These are phyloP conservation scores for Pisolithus albus DNA, from an alignment of 768 basidiomycete genomes.

Conservation along the genomic window DNA sequence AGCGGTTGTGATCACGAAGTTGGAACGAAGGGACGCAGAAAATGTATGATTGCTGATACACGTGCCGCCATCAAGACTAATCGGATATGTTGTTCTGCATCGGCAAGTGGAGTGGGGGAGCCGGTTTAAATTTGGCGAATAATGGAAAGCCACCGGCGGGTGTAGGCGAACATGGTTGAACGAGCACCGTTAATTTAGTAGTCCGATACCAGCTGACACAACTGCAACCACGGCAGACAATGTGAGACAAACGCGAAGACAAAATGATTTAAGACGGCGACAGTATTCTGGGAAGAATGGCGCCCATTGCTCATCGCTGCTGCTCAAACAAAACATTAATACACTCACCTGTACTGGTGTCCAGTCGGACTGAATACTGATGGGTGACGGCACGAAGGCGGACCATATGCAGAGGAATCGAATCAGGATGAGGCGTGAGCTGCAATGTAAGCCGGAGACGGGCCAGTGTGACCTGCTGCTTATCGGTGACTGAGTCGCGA, in stretches of 20 bases:
- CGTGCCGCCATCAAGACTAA: neutral
- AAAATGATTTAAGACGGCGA: neutral
- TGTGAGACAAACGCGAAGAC: neutral
- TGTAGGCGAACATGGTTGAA: neutral
- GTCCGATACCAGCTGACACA: neutral
- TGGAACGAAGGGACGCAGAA: neutral
- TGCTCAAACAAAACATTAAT: neutral
- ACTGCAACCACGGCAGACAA: neutral
- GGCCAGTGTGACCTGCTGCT: conserved; percentile 8
- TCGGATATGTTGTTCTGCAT: neutral
- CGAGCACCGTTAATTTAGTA: neutral
- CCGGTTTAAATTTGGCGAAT: neutral
- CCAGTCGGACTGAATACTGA: conserved; percentile 13
- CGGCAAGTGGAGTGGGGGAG: neutral
- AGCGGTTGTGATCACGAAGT: neutral
- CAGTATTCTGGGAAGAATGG: neutral
- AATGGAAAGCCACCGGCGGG: neutral
- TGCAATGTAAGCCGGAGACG: conserved; percentile 23
- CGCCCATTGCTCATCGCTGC: neutral
- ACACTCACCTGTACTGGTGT: conserved; percentile 12
- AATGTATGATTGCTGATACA: neutral
- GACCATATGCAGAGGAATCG: conserved; percentile 15
- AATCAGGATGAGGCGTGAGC: conserved; percentile 18
- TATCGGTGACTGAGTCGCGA: conserved; percentile 2
- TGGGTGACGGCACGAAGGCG: conserved; percentile 24